Base-by-base conservation (phyloP, 768 basidiomycete species). In the Termitomyces sp. region DNA sequence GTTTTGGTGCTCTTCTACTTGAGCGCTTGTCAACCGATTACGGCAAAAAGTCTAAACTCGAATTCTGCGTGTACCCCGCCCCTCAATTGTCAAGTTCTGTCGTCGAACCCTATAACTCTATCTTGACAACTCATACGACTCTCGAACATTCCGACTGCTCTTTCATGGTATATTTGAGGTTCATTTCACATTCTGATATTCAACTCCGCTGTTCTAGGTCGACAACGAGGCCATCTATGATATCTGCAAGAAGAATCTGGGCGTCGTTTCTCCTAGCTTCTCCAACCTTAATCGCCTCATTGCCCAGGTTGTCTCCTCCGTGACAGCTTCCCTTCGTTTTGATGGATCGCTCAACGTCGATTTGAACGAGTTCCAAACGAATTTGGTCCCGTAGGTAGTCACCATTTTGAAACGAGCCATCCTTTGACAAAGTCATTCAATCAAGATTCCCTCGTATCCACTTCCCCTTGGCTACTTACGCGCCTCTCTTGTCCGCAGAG, bases 141-240 rank as follows among this genome's bases (percentile, higher is more conserved):
- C 87, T 98, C 58, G 97, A 98, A 74, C 97, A 99, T 77, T 97
- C 97, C n/a, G 97, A 99, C 78, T 99, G 97, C 74, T 98, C 97
- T 37, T 99, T 99, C 83, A 98, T 99, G 96, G 97, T 89, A 49
- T 24, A n/a, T 56, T 24, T 55, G 36, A 58, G 53, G 29, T 32
- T 13, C 8, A 22, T 22, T 2, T 5, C 20, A 26, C 24, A 20
- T n/a, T 22, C 12, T 18, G 36, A 60, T 59, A 14, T 49, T 62
- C 29, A 54, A 52, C 44, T 12, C 47, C 36, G 41, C 37, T 20
- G 43, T 61, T 16, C 36, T 60, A 92, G 90, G 91, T 99, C 61
- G 97, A 99, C 71, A 99, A 99, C 71, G 95, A 99, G 74, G 97
- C 95, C 53, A 98, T 98, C 70, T 98, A 96, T 74, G 95, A 98